phyloP scores from a whole-genome alignment of 2,329 filamentous ascomycete species.

The Trichoderma hamatum region DNA sequence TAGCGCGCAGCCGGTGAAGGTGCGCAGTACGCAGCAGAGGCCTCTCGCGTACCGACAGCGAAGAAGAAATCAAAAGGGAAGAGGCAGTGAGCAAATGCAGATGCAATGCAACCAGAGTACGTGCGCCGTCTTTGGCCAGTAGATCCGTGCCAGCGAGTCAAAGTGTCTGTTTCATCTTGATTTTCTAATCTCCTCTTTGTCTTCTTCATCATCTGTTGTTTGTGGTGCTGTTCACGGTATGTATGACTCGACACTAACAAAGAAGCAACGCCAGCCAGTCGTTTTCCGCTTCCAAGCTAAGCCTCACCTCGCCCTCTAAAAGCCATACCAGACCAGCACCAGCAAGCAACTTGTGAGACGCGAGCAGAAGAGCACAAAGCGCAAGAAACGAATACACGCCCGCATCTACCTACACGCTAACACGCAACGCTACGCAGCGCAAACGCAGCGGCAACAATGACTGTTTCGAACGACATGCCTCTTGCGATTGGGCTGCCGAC shows the following conservation, averaged over 20 bases:
- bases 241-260: background rate
- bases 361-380: background rate
- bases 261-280: conserved; percentile 2
- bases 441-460: background rate
- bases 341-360: conserved; percentile 1
- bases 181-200: background rate
- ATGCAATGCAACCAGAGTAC: background rate
- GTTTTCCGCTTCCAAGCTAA: background rate
- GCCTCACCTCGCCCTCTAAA: background rate
- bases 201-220: background rate
- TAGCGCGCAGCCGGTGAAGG: background rate
- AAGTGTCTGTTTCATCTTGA: background rate
- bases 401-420: background rate
- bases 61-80: background rate
- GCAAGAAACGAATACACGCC: background rate
- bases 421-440: too few relatives aligned
- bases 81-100: background rate
- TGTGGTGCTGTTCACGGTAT: background rate
- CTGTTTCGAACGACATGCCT: conserved; percentile 20
- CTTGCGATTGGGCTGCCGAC: conserved; percentile 21
- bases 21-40: background rate
- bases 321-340: background rate
- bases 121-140: conserved; percentile 7
- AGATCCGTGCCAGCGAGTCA: conserved; percentile 6
- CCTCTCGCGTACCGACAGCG: conserved; percentile 1